A percentile compares a stretch with the other conserved stretches of the same genome.
Evolutionary conservation across 345 rosid genomes (phyloP).

Genomic region (Pugionium cornutum): DNA sequence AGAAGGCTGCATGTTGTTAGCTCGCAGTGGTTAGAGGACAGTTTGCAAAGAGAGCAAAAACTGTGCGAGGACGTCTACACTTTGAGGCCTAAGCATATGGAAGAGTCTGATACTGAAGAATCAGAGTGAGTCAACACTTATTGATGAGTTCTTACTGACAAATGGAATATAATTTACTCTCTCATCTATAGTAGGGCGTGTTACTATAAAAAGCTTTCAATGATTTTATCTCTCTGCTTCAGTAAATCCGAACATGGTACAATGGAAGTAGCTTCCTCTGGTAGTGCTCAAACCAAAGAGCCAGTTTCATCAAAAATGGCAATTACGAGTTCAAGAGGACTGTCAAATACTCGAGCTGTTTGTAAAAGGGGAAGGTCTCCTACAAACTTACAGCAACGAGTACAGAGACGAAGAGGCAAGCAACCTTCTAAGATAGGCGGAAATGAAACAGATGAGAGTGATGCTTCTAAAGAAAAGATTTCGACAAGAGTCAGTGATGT

Average conservation of each 20-base stretch:
- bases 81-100: constrained; percentile 54
- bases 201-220: constrained; percentile 10
- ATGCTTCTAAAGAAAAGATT: constrained; percentile 40
- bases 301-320: constrained; percentile 37
- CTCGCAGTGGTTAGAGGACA: constrained; percentile 78
- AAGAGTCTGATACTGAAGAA: constrained; percentile 44
- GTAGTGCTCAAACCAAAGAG: constrained; percentile 25
- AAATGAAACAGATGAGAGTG: constrained; percentile 53
- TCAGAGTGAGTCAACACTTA: constrained; percentile 46
- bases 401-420: constrained; percentile 50
- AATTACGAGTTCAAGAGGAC: constrained; percentile 56
- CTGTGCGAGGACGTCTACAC: constrained; percentile 59
- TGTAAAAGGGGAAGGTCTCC: constrained; percentile 45
- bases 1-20: constrained; percentile 58
- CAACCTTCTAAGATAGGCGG: constrained; percentile 57
- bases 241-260: constrained; percentile 47
- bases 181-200: not conserved
- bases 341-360: constrained; percentile 45
- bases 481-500: constrained; percentile 26
- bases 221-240: constrained; percentile 23
- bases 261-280: constrained; percentile 33
- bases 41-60: constrained; percentile 55
- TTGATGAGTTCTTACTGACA: not conserved
- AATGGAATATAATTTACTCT: not conserved
- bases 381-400: constrained; percentile 41